Conservation (phyloP, 495 filamentous ascomycete species). For the Bacidia gigantensis region DNA sequence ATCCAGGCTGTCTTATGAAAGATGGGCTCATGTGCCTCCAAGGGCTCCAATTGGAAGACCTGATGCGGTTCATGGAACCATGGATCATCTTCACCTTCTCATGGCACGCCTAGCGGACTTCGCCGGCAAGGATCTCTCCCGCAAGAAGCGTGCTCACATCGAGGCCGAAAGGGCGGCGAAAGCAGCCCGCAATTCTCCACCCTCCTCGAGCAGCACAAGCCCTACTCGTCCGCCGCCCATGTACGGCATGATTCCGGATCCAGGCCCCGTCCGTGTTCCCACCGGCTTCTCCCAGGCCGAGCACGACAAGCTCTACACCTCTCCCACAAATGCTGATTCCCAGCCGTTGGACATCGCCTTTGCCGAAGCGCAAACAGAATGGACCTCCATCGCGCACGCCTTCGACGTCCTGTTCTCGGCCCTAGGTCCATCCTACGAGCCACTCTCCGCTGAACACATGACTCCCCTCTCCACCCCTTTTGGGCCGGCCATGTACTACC, state of each 20-base stretch:
- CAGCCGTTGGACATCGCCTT: conserved; percentile 48
- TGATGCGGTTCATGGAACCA: conserved; percentile 73
- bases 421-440: conserved; percentile 64
- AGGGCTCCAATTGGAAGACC: conserved; percentile 63
- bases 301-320: conserved; percentile 14
- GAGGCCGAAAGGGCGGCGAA: conserved; percentile 8
- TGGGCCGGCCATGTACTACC: conserved; percentile 67
- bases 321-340: conserved; percentile 23
- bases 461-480: conserved; percentile 58
- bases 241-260: conserved; percentile 41
- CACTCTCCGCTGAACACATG: conserved; percentile 58
- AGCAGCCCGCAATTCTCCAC: conserved; percentile 3
- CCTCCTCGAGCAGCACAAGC: conserved; percentile 22
- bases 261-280: conserved; percentile 28
- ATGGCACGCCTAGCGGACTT: conserved; percentile 75
- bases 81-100: conserved; percentile 73
- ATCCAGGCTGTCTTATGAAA: conserved; percentile 53
- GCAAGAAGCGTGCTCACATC: conserved; percentile 51
- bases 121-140: conserved; percentile 56
- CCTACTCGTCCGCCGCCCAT: conserved; percentile 26
- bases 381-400: conserved; percentile 58
- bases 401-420: conserved; percentile 49
- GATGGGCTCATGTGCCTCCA: conserved; percentile 75
- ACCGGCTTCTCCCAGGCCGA: conserved; percentile 25
- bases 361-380: conserved; percentile 59